These are phyloP conservation scores for Craterostigma plantagineum DNA, from an alignment of 257 asterid species.

Conservation along the genomic window DNA sequence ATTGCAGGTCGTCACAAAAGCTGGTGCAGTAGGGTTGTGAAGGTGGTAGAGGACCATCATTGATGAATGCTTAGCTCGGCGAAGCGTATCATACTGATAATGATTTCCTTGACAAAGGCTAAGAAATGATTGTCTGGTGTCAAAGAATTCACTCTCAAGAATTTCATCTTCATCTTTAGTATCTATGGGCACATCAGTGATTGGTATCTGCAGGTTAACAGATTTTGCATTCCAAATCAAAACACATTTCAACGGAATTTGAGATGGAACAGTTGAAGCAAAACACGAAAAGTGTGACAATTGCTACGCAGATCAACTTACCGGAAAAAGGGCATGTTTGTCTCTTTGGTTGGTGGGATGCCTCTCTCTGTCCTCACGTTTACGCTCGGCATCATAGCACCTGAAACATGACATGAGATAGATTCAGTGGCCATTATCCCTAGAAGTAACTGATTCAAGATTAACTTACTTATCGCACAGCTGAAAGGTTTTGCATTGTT, in stretches of 20 bases:
- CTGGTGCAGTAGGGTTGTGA: slow-evolving; percentile 97
- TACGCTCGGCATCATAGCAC: slow-evolving; percentile 76
- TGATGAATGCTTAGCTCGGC: slow-evolving; percentile 97
- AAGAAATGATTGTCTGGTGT: slow-evolving; percentile 93
- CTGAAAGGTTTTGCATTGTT: slow-evolving; percentile 68
- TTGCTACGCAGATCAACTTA: slow-evolving; percentile 17
- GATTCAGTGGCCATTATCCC: no score
- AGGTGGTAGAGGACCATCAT: slow-evolving; percentile 99
- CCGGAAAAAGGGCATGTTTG: slow-evolving; percentile 58
- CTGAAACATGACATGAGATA: slow-evolving; percentile 17
- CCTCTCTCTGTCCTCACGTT: slow-evolving; percentile 73
- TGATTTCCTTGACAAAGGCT: slow-evolving; percentile 98
- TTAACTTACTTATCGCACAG: slow-evolving; percentile 61
- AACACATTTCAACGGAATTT: no score
- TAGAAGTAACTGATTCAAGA: no score
- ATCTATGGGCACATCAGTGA: slow-evolving; percentile 42
- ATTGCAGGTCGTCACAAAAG: slow-evolving; percentile 68
- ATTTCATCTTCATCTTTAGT: slow-evolving; percentile 85
- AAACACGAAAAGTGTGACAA: no score
- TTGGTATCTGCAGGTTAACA: slow-evolving; percentile 42
- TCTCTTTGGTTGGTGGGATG: slow-evolving; percentile 81
- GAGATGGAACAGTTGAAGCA: no score
- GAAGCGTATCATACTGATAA: slow-evolving; percentile 92
- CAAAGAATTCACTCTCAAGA: slow-evolving; percentile 95
- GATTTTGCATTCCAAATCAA: slow-evolving; percentile 9